A percentile compares a stretch with the other conserved stretches of the same genome.
Conservation (phyloP, 805 yeast genomes). For the Scheffersomyces lignosus region DNA sequence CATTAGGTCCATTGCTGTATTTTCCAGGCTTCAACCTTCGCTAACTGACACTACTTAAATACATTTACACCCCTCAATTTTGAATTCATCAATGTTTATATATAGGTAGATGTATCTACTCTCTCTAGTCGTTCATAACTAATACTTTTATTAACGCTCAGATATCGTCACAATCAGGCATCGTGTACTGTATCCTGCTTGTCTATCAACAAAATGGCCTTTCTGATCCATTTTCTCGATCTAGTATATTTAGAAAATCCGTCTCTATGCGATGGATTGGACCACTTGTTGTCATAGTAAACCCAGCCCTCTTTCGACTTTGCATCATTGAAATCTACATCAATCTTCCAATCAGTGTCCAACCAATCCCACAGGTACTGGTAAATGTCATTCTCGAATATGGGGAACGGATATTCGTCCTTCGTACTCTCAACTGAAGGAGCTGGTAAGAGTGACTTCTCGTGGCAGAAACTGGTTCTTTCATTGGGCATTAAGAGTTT, state of each 20-base stretch:
- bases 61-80: no score
- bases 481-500: slow-evolving; percentile 52
- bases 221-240: slow-evolving; percentile 50
- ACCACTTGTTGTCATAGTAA: slow-evolving; percentile 55
- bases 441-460: slow-evolving; percentile 28
- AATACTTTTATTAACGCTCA: no score
- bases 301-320: slow-evolving; percentile 52
- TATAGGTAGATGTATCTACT: no score
- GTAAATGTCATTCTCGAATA: slow-evolving; percentile 35
- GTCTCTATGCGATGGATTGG: slow-evolving; percentile 36
- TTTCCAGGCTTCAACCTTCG: no score
- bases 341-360: slow-evolving; percentile 52
- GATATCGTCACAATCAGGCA: no score
- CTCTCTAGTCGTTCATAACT: no score
- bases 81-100: no score
- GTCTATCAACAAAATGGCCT: slow-evolving; percentile 36
- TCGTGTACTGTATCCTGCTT: slow-evolving; percentile 13
- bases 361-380: slow-evolving; percentile 57
- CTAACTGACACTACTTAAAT: no score
- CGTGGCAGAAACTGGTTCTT: slow-evolving; percentile 48
- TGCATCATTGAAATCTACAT: slow-evolving; percentile 36
- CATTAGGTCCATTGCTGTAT: no score
- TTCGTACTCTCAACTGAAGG: slow-evolving; percentile 26
- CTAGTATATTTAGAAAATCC: slow-evolving; percentile 53
- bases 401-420: slow-evolving; percentile 47